Base-by-base conservation (phyloP, 495 filamentous ascomycete species). In the Corynascus novoguineensis region DNA sequence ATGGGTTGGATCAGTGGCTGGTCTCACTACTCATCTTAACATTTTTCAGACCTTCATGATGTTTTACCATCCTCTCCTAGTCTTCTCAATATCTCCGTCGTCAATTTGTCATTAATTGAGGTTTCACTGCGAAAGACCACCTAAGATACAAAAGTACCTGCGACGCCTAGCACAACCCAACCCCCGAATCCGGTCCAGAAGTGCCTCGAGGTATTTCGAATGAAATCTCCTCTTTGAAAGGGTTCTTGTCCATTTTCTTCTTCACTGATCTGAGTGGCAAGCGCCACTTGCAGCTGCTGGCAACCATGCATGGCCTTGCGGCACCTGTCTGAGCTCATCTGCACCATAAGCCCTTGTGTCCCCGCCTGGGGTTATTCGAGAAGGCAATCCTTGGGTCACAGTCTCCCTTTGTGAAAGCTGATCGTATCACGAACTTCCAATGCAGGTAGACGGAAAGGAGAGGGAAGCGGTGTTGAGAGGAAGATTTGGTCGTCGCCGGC, bases 401-500 rank as follows among this genome's bases (percentile, higher is more conserved):
- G n/a, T n/a, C n/a, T n/a, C n/a, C n/a, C n/a, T n/a, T n/a, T n/a
- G n/a, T n/a, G n/a, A 58, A 50, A 47, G 29, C 56, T 60, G 57
- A 64, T 58, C 48, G 48, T 38, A 49, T 45, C 45, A 41, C 60
- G 61, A 60, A 21, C 42, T 53, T 53, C 52, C 49, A 57, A 55
- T 28, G 53, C 48, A 31, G 38, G 27, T 53, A 37, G 57, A 67
- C 65, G 64, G 69, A 69, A 64, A 64, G 24, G 21, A 42, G 24
- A 24, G 25, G 24, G 31, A 27, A 19, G 28, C 11, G 38, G n/a
- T 54, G 27, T 45, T 49, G 53, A 40, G 4, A 54, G 22, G n/a
- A 48, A 48, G 42, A 55, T 32, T 56, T 74, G 71, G 72, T 73
- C 74, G 73, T 76, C 63, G 70, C 70, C 74, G 74, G 69, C 74